These are phyloP conservation scores for Xylaria sp. DNA, from an alignment of 2,329 filamentous ascomycete species.

Conservation along the genomic window DNA sequence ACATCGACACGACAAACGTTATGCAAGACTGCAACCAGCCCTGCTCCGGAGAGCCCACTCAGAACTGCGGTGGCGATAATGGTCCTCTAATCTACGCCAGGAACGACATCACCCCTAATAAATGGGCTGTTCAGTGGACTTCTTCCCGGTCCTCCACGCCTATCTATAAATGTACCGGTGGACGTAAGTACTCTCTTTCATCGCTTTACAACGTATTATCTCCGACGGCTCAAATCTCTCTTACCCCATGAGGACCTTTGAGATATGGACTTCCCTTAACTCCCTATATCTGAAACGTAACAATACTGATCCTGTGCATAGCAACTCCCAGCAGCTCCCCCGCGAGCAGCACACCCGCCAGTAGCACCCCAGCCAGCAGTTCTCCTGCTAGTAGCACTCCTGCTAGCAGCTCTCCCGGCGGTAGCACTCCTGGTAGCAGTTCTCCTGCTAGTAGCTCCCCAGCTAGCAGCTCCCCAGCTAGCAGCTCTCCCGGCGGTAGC, in stretches of 20 bases:
- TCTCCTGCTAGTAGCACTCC: too few species aligned
- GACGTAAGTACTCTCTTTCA: neutral
- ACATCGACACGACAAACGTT: neutral
- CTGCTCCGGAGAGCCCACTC: slow-evolving; percentile 21
- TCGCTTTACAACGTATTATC: neutral
- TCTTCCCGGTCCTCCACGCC: slow-evolving; percentile 13
- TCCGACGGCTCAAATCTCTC: too few species aligned
- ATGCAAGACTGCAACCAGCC: slow-evolving; percentile 38
- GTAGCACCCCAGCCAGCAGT: neutral
- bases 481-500: neutral
- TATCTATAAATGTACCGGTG: slow-evolving; percentile 17
- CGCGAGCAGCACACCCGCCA: neutral
- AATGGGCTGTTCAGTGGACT: slow-evolving; percentile 16
- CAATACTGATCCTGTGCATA: neutral
- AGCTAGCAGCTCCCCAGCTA: neutral
- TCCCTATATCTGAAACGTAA: neutral
- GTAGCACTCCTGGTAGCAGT: neutral
- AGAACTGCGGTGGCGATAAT: slow-evolving; percentile 37
- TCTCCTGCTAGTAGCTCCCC: neutral
- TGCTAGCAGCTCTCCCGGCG: neutral
- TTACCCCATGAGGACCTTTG: neutral
- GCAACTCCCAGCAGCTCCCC: neutral
- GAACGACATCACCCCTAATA: slow-evolving; percentile 7
- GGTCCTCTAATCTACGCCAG: slow-evolving; percentile 39
- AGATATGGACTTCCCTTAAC: neutral